A percentile compares a stretch with the other conserved stretches of the same genome.
Conservation (phyloP, 1,284 basidiomycete species). For the Ustilago vetiveriae region DNA sequence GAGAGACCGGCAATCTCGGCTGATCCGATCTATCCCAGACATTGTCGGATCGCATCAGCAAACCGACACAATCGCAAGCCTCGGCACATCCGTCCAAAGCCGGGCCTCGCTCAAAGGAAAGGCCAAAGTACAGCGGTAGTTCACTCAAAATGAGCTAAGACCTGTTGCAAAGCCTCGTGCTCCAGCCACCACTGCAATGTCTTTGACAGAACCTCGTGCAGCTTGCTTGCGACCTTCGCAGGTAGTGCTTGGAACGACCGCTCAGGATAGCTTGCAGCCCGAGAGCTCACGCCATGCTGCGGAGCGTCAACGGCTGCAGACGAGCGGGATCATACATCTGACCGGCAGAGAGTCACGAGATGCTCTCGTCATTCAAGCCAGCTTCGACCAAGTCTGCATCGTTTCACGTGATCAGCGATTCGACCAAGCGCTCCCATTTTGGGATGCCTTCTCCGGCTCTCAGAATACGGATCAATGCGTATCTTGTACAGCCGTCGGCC, state of each 20-base stretch:
- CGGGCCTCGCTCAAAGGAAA: no score
- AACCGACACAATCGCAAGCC: no score
- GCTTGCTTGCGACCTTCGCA: constrained; percentile 13
- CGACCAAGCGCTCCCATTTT: constrained; percentile 47
- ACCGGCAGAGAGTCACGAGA: constrained; percentile 26
- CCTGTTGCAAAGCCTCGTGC: no score
- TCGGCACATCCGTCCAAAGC: no score
- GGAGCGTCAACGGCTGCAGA: neutral
- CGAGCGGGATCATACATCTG: constrained; percentile 15
- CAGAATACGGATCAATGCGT: constrained; percentile 27
- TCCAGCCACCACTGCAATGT: constrained; percentile 2
- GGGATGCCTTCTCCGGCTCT: constrained; percentile 48
- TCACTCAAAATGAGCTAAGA: no score
- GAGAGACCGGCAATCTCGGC: no score
- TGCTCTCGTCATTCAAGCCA: constrained; percentile 28
- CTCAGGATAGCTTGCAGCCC: neutral
- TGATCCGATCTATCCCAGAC: no score
- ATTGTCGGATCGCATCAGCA: no score
- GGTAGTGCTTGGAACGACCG: constrained; percentile 27
- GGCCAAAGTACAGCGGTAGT: no score
- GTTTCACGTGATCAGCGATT: constrained; percentile 39
- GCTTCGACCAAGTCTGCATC: constrained; percentile 45
- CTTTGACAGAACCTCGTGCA: constrained; percentile 7
- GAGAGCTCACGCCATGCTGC: constrained; percentile 5
- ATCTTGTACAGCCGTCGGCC: constrained; percentile 27